Base-by-base conservation (phyloP, 164 flowering plant genomes). In the Chimonanthus praecox region DNA sequence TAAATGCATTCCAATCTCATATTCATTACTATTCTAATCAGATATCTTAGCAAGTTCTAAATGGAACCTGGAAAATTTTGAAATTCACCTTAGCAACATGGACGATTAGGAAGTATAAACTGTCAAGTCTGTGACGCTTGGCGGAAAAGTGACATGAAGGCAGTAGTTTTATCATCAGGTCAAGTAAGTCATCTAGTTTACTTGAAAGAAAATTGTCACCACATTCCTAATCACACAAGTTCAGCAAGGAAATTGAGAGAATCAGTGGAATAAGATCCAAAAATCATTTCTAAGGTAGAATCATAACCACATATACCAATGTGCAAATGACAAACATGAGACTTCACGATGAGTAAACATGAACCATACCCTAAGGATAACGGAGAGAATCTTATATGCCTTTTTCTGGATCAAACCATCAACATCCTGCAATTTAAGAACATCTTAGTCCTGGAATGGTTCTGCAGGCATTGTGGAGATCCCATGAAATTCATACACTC, bases 61-160 rank as follows among this genome's bases (percentile, higher is more conserved):
- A 72, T 0, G 20, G 69, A 10, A 18, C 18, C 13, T 6, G 48
- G 33, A 9, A 6, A 49, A 51, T 49, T 58, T 16, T 13, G 13
- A 13, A 7, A 76, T 47, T 46, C 47, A 92, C 98, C 97, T 91
- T 91, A 20, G 89, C 79, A 21, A 83, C 87, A 78, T 85, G 87
- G 72, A 85, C 85, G 68, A 92, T 84, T 51, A 96, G 78, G 76
- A 80, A 86, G 80, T 92, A 90, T 73, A 96, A 77, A 78, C 97
- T 89, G 73, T 94, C 96, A 67, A 96, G 94, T 72, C 98, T 86
- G 82, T 92, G 90, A 49, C 86, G 96, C 76, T 91, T 94, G 64
- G 98, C 95, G 67, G 99, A 90, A 81, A 87, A 86, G 82, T 94
- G 97, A 72, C 94, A 94, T 10, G 78, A 83, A 47, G 95, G 94